phyloP scores from a whole-genome alignment of 495 filamentous ascomycete genomes.

The Chaetomium tenue region DNA sequence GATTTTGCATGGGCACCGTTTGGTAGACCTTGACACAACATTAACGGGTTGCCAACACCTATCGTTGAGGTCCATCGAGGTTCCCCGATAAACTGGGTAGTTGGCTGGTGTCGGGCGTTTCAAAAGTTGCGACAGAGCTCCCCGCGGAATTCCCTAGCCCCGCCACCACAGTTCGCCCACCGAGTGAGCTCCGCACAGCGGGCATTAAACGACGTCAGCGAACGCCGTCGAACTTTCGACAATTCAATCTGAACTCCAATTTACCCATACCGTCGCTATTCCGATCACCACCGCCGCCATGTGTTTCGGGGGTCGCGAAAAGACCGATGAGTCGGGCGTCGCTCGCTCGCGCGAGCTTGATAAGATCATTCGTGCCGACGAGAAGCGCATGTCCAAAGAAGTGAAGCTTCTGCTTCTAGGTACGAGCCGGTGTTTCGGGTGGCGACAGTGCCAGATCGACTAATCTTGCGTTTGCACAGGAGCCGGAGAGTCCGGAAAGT shows the following conservation, averaged over 20 bases:
- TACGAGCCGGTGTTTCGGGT: constrained; percentile 41
- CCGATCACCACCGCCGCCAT: constrained; percentile 42
- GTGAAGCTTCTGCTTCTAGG: constrained; percentile 83
- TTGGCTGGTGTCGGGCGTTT: background rate
- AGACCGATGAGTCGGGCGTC: constrained; percentile 48
- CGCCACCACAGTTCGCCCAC: constrained; percentile 4
- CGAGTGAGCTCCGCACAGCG: constrained; percentile 3
- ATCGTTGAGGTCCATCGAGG: background rate
- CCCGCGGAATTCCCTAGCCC: background rate
- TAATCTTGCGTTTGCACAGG: constrained; percentile 51
- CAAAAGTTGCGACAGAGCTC: background rate
- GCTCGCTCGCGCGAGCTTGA: constrained; percentile 68
- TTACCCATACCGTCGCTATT: background rate
- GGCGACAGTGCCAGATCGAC: background rate
- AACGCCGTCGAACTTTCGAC: background rate
- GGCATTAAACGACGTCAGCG: constrained; percentile 11
- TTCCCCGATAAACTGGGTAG: no score
- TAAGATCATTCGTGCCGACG: constrained; percentile 71
- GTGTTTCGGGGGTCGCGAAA: constrained; percentile 61
- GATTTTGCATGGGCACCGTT: background rate
- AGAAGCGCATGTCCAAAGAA: constrained; percentile 73
- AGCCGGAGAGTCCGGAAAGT: constrained; percentile 96
- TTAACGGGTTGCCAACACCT: background rate
- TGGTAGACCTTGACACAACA: background rate
- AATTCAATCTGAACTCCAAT: background rate